Evolutionary conservation across 192 early-diverging fungal species (phyloP).

Genomic region (Linnemannia elongata): DNA sequence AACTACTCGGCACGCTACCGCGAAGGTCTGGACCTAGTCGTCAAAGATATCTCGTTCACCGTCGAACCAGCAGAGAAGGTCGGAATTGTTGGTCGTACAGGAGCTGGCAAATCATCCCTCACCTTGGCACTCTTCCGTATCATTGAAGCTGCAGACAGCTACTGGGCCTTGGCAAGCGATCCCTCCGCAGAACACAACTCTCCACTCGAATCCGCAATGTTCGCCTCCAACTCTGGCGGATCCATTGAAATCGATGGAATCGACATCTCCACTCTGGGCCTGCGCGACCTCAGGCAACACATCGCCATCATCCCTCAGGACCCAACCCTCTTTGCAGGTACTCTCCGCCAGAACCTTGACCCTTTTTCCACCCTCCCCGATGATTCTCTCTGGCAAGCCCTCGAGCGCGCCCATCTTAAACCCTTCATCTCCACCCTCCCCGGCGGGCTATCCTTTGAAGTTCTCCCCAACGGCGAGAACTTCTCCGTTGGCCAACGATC

Average conservation of each 20-base stretch:
- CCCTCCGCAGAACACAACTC: slow-evolving; percentile 59
- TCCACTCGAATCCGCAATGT: slow-evolving; percentile 54
- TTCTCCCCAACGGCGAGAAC: slow-evolving; percentile 87
- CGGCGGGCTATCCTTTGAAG: slow-evolving; percentile 75
- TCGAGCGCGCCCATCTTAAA: slow-evolving; percentile 79
- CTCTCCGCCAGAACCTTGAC: slow-evolving; percentile 71
- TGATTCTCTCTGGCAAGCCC: slow-evolving; percentile 76
- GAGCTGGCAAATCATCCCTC: slow-evolving; percentile 68
- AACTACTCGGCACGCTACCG: slow-evolving; percentile 88
- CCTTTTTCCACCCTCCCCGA: slow-evolving; percentile 66
- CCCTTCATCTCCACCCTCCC: slow-evolving; percentile 72
- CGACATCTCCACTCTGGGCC: slow-evolving; percentile 74
- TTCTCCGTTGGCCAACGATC: slow-evolving; percentile 88
- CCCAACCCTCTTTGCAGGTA: slow-evolving; percentile 75
- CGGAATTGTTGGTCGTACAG: slow-evolving; percentile 78
- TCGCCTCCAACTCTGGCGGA: slow-evolving; percentile 54
- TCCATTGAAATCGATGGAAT: slow-evolving; percentile 71
- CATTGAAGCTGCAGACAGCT: slow-evolving; percentile 61
- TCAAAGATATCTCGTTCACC: slow-evolving; percentile 74
- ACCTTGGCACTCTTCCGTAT: slow-evolving; percentile 65
- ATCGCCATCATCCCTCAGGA: slow-evolving; percentile 89
- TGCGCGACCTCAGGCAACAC: slow-evolving; percentile 65
- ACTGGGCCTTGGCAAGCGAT: slow-evolving; percentile 63
- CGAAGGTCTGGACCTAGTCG: slow-evolving; percentile 81
- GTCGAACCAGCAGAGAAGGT: slow-evolving; percentile 71